phyloP scores from a whole-genome alignment of 1,284 basidiomycete species.

The Ustilago xerochloae region DNA sequence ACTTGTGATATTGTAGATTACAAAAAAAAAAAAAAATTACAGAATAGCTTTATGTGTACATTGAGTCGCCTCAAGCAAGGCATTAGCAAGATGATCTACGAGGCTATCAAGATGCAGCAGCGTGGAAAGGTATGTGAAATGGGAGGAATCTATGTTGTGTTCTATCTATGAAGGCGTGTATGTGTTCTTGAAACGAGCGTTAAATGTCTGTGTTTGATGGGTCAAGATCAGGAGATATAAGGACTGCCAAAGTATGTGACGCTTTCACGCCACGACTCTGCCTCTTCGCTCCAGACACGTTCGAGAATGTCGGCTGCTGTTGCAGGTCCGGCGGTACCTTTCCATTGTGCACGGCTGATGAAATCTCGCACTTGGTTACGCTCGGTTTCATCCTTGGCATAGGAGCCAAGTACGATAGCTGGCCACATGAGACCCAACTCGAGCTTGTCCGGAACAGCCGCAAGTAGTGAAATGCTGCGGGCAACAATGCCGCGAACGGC shows the following conservation, averaged over 20 bases:
- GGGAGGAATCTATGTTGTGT: too few relatives aligned
- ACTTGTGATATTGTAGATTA: neutral
- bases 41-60: neutral
- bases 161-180: too few relatives aligned
- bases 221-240: conserved; percentile 16
- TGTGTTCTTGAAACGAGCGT: too few relatives aligned
- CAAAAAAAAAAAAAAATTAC: neutral
- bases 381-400: conserved; percentile 17
- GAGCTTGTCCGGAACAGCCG: conserved; percentile 20
- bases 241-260: conserved; percentile 46
- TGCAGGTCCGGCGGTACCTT: conserved; percentile 14
- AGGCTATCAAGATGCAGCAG: too few relatives aligned
- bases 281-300: conserved; percentile 32
- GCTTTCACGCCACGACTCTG: conserved; percentile 31
- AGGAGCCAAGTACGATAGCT: conserved; percentile 30
- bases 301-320: conserved; percentile 29
- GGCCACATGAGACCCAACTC: conserved; percentile 45
- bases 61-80: neutral
- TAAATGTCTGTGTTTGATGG: conserved; percentile 1
- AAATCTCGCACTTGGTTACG: conserved; percentile 21
- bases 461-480: conserved; percentile 27
- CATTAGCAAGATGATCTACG: neutral
- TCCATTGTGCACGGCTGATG: conserved; percentile 25
- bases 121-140: too few relatives aligned
- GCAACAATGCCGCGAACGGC: conserved; percentile 31